Conservation (phyloP, 495 filamentous ascomycete genomes). For the Bacidia rubella region DNA sequence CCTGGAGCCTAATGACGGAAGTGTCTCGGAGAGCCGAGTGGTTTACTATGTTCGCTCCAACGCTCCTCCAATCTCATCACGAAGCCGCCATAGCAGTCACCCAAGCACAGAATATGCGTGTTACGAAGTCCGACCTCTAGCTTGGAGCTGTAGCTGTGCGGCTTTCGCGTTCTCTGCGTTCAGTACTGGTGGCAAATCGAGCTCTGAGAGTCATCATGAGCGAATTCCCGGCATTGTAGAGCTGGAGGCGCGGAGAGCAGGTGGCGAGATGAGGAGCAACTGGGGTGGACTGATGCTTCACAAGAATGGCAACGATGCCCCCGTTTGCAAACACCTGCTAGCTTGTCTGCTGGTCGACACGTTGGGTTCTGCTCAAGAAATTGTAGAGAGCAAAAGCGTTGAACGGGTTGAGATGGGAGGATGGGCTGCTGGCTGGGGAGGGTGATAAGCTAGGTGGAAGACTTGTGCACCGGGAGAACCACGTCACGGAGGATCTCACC, state of each 20-base stretch:
- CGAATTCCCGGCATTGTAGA: not conserved
- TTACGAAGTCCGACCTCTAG: constrained; percentile 57
- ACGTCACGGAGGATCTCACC: not conserved
- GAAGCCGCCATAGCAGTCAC: not conserved
- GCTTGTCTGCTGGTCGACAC: constrained; percentile 65
- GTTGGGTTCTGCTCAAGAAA: constrained; percentile 43
- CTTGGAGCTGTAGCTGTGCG: constrained; percentile 88
- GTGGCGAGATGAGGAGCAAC: not conserved
- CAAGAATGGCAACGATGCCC: constrained; percentile 24
- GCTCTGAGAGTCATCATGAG: too few species aligned
- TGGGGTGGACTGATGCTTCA: constrained; percentile 41
- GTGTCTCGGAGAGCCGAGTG: not conserved
- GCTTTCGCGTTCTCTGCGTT: constrained; percentile 64
- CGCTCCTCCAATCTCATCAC: constrained; percentile 7
- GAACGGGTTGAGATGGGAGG: constrained; percentile 60
- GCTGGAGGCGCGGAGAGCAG: not conserved
- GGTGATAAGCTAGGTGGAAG: constrained; percentile 23
- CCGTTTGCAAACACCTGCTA: constrained; percentile 80
- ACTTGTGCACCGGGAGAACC: not conserved
- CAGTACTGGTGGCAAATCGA: constrained; percentile 19
- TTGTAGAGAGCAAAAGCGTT: constrained; percentile 42
- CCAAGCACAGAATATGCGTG: constrained; percentile 17
- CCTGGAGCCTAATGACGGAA: not conserved
- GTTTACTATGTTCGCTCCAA: constrained; percentile 34
- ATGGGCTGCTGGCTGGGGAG: constrained; percentile 53